A percentile compares a stretch with the other conserved stretches of the same genome.
phyloP scores from a whole-genome alignment of 495 filamentous ascomycete species.

The Tuber calosporum region DNA sequence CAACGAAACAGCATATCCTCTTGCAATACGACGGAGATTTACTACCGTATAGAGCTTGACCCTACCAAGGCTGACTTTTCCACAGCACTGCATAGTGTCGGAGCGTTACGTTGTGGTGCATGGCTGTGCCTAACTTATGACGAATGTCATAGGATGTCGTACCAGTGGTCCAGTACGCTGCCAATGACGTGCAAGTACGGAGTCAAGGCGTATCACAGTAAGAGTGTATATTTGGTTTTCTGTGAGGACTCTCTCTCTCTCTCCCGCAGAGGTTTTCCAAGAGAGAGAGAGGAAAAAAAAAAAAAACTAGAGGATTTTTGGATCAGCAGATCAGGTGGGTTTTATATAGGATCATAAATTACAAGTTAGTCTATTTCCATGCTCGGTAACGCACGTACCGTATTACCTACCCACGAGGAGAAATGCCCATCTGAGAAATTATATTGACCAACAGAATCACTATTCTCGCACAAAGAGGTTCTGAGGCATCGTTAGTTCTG shows the following conservation, averaged over 20 bases:
- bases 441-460: too few relatives aligned
- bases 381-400: too few relatives aligned
- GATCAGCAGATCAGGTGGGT: too few relatives aligned
- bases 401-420: too few relatives aligned
- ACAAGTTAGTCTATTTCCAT: too few relatives aligned
- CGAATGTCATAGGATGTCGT: slow-evolving; percentile 1
- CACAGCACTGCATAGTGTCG: not conserved
- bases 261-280: too few relatives aligned
- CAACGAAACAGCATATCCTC: not conserved
- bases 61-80: not conserved
- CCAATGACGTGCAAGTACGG: not conserved
- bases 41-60: not conserved
- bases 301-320: too few relatives aligned
- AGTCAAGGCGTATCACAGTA: not conserved
- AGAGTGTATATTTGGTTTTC: not conserved
- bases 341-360: too few relatives aligned
- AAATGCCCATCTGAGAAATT: too few relatives aligned
- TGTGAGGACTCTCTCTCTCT: not conserved
- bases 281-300: too few relatives aligned
- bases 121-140: not conserved
- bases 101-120: not conserved
- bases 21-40: not conserved
- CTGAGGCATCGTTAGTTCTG: too few relatives aligned
- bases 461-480: too few relatives aligned
- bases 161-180: not conserved